These are phyloP conservation scores for Ganoderma boninense DNA, from an alignment of 1,284 basidiomycete species.

Conservation along the genomic window DNA sequence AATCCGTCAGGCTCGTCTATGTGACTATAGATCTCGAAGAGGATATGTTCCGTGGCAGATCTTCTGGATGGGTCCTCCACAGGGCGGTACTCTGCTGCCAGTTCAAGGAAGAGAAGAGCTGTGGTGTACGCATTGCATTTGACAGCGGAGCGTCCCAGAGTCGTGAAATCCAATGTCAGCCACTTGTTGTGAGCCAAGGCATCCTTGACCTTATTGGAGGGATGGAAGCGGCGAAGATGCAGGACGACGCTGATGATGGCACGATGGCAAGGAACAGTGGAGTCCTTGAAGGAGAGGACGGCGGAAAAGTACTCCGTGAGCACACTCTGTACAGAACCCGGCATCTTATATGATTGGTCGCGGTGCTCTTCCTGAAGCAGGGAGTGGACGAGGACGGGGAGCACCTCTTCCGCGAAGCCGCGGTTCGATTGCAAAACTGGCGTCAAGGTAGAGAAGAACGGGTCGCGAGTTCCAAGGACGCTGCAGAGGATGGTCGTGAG, in stretches of 20 bases:
- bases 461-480: conserved; percentile 58
- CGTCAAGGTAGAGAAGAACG: conserved; percentile 76
- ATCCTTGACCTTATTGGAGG: conserved; percentile 50
- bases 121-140: conserved; percentile 87
- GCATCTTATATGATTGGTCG: conserved; percentile 23
- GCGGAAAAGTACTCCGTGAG: conserved; percentile 74
- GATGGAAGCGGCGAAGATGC: conserved; percentile 77
- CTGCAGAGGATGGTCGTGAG: conserved; percentile 72
- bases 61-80: conserved; percentile 38
- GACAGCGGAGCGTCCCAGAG: conserved; percentile 81
- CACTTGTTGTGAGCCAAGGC: conserved; percentile 81
- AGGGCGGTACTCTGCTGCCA: conserved; percentile 65
- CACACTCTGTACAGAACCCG: conserved; percentile 37
- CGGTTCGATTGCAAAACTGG: conserved; percentile 64
- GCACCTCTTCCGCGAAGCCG: conserved; percentile 68
- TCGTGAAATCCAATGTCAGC: conserved; percentile 80
- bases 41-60: conserved; percentile 62
- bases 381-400: conserved; percentile 82
- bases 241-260: conserved; percentile 84
- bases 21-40: conserved; percentile 93
- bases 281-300: conserved; percentile 56
- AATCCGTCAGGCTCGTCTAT: conserved; percentile 99
- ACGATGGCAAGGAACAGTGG: conserved; percentile 59
- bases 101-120: conserved; percentile 89
- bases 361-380: conserved; percentile 58